phyloP scores from a whole-genome alignment of 2,329 filamentous ascomycete genomes.

The Clonostachys chloroleuca region DNA sequence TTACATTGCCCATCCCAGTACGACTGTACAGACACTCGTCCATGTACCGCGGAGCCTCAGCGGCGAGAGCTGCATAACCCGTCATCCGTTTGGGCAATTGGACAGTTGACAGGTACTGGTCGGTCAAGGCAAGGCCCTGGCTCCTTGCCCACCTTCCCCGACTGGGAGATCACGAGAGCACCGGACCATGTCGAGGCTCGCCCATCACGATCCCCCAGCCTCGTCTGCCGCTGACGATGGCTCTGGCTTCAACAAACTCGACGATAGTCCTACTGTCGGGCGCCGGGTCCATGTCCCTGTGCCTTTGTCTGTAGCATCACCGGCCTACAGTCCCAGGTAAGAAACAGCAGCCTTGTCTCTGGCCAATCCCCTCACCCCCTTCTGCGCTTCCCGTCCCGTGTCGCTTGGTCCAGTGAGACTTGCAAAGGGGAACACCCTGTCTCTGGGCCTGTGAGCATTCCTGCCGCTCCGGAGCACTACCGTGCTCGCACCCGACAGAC shows the following conservation, averaged over 20 bases:
- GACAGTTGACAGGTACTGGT: too few relatives aligned
- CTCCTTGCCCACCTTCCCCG: background rate
- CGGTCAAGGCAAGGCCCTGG: background rate
- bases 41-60: background rate
- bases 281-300: constrained; percentile 13
- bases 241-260: constrained; percentile 10
- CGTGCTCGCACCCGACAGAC: too few relatives aligned
- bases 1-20: background rate
- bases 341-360: too few relatives aligned
- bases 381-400: too few relatives aligned
- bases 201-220: constrained; percentile 4
- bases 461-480: too few relatives aligned
- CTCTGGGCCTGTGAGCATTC: too few relatives aligned
- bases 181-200: background rate
- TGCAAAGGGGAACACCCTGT: too few relatives aligned
- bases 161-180: background rate
- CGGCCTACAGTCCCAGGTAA: too few relatives aligned
- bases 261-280: constrained; percentile 44
- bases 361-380: too few relatives aligned
- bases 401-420: too few relatives aligned
- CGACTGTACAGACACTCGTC: background rate
- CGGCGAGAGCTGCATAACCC: background rate
- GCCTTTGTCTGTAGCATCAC: constrained; percentile 10
- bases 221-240: constrained; percentile 11
- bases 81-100: too few relatives aligned